Conservation (phyloP, 441 rosid species). For the Gossypium laxum region DNA sequence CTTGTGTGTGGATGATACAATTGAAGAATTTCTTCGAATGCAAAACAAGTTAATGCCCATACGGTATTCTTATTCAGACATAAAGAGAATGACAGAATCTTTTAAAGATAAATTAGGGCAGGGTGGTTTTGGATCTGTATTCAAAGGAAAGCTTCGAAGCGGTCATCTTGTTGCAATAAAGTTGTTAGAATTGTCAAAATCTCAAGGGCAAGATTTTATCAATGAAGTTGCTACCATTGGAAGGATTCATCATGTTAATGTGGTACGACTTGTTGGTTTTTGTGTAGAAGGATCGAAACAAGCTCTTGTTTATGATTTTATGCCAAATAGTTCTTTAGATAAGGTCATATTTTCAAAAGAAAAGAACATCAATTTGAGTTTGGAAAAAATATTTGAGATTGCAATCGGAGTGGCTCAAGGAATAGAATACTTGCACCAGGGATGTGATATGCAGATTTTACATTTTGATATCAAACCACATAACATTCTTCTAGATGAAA, state of each 20-base stretch:
- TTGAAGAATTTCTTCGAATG: background rate
- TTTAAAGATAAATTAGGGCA: slow-evolving; percentile 29
- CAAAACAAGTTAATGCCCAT: slow-evolving; percentile 8
- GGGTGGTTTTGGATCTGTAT: slow-evolving; percentile 35
- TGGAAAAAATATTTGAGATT: slow-evolving; percentile 29
- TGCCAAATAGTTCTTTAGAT: slow-evolving; percentile 33
- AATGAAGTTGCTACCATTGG: slow-evolving; percentile 27
- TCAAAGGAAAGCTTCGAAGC: slow-evolving; percentile 25
- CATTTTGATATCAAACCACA: slow-evolving; percentile 36
- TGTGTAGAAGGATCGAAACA: slow-evolving; percentile 29
- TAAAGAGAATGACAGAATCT: slow-evolving; percentile 21
- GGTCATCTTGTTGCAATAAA: slow-evolving; percentile 27
- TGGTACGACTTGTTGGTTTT: slow-evolving; percentile 25
- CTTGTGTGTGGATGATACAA: background rate
- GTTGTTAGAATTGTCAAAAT: slow-evolving; percentile 19
- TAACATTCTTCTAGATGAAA: slow-evolving; percentile 5
- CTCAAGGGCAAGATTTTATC: slow-evolving; percentile 21
- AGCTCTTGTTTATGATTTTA: slow-evolving; percentile 26
- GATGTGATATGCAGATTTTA: slow-evolving; percentile 27
- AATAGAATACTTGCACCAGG: slow-evolving; percentile 31
- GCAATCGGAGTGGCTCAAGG: slow-evolving; percentile 33
- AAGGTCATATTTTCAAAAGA: slow-evolving; percentile 20
- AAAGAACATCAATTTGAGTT: slow-evolving; percentile 13
- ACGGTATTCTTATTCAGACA: slow-evolving; percentile 22
- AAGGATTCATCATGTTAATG: slow-evolving; percentile 26